phyloP scores from a whole-genome alignment of 2,329 filamentous ascomycete species.

The Fusarium keratoplasticum region DNA sequence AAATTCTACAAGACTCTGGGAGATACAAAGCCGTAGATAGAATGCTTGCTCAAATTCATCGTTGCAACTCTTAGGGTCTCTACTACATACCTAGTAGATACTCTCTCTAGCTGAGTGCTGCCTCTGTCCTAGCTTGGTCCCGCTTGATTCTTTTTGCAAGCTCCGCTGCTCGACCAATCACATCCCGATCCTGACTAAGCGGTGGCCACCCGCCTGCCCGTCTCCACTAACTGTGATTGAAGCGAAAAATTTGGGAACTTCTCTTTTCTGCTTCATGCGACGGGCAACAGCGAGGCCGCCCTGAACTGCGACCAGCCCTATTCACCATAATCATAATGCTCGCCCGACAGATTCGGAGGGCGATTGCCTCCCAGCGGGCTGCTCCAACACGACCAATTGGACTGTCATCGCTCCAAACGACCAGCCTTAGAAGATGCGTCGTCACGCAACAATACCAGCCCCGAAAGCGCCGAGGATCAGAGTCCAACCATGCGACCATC shows the following conservation, averaged over 20 bases:
- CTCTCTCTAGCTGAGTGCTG: neutral
- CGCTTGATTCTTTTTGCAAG: neutral
- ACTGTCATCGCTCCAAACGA: slow-evolving; percentile 19
- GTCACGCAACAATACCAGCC: slow-evolving; percentile 46
- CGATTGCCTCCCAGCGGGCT: slow-evolving; percentile 42
- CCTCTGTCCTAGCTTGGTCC: neutral
- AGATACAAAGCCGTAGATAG: neutral
- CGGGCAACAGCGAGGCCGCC: slow-evolving; percentile 23
- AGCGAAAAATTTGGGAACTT: slow-evolving; percentile 46
- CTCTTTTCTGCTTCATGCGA: slow-evolving; percentile 38
- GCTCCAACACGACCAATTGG: slow-evolving; percentile 31
- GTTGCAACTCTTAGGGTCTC: neutral
- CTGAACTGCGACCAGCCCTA: neutral
- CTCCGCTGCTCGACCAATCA: neutral
- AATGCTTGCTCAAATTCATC: neutral
- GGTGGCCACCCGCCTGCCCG: neutral
- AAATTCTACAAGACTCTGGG: neutral
- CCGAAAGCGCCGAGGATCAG: slow-evolving; percentile 44
- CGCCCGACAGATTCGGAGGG: slow-evolving; percentile 48
- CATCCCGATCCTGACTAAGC: neutral
- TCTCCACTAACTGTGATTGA: neutral
- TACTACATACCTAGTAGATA: neutral
- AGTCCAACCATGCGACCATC: slow-evolving; percentile 24
- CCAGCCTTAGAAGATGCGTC: slow-evolving; percentile 40
- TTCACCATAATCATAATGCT: slow-evolving; percentile 47